A percentile compares a stretch with the other conserved stretches of the same genome.
These are phyloP conservation scores for Gnaphalium uliginosum DNA, from an alignment of 129 eudicot species.

Conservation along the genomic window DNA sequence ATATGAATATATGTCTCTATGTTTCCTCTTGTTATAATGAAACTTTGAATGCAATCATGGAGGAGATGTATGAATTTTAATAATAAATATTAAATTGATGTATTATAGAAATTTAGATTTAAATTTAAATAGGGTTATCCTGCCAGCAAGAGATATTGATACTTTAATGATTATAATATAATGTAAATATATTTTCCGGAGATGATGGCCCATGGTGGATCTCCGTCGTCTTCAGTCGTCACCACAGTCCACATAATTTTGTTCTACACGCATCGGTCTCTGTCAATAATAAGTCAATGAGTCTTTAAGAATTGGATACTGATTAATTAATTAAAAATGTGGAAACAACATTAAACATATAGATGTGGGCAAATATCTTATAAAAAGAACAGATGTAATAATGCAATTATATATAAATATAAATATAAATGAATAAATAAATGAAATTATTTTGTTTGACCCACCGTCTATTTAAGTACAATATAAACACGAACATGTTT, in stretches of 20 bases:
- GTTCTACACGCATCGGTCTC: background rate
- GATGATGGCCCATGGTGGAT: conserved; percentile 1
- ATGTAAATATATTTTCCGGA: background rate
- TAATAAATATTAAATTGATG: background rate
- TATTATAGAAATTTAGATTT: too few species aligned
- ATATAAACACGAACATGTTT: too few species aligned
- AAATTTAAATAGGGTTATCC: background rate
- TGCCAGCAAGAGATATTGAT: background rate
- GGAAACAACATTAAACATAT: background rate
- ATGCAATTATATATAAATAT: too few species aligned
- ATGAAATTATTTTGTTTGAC: too few species aligned
- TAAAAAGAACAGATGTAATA: background rate
- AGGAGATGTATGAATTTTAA: background rate
- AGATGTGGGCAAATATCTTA: background rate
- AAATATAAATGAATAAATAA: too few species aligned
- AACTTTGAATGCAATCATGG: conserved; percentile 4
- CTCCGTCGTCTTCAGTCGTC: background rate
- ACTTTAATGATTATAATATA: background rate
- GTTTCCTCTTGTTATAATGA: background rate
- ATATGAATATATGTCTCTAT: background rate
- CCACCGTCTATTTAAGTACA: too few species aligned
- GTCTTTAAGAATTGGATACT: too few species aligned
- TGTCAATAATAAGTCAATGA: background rate
- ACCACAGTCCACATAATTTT: background rate
- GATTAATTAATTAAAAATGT: too few species aligned